Percentiles rank a stretch among this genome's conserved stretches.
These are phyloP conservation scores for Phytopythium sindhum DNA, from an alignment of 352 stramenopile genomes.

Conservation along the genomic window DNA sequence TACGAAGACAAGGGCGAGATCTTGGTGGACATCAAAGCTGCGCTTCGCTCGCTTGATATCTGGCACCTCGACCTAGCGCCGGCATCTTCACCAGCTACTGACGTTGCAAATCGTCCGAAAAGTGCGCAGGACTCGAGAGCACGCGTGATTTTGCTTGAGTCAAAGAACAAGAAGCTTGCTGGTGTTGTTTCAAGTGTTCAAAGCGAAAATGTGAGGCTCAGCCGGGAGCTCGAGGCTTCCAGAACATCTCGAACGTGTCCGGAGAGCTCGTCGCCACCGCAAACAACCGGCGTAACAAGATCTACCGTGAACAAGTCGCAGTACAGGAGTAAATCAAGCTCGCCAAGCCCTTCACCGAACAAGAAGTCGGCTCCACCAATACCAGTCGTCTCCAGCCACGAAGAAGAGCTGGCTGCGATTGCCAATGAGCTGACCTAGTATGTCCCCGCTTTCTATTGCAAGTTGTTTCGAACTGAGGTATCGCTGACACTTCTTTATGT, in stretches of 20 bases:
- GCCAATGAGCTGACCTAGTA: slow-evolving; percentile 52
- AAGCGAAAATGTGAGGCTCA: slow-evolving; percentile 40
- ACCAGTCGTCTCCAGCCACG: slow-evolving; percentile 30
- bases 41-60: slow-evolving; percentile 51
- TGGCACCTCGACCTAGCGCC: slow-evolving; percentile 27
- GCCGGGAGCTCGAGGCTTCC: slow-evolving; percentile 22
- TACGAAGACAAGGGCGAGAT: slow-evolving; percentile 34
- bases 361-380: not conserved
- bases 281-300: not conserved
- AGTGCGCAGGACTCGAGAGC: slow-evolving; percentile 10
- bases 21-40: slow-evolving; percentile 52
- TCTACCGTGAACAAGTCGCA: not conserved
- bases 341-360: not conserved
- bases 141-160: slow-evolving; percentile 22
- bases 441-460: slow-evolving; percentile 3
- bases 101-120: slow-evolving; percentile 6
- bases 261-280: not conserved
- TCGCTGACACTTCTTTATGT: not conserved
- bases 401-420: slow-evolving; percentile 45
- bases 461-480: not conserved
- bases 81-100: not conserved
- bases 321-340: not conserved
- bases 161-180: slow-evolving; percentile 45
- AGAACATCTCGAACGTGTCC: not conserved
- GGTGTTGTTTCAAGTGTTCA: slow-evolving; percentile 39